These are phyloP conservation scores for Trichoderma endophyticum DNA, from an alignment of 2,329 filamentous ascomycete genomes.

Conservation along the genomic window DNA sequence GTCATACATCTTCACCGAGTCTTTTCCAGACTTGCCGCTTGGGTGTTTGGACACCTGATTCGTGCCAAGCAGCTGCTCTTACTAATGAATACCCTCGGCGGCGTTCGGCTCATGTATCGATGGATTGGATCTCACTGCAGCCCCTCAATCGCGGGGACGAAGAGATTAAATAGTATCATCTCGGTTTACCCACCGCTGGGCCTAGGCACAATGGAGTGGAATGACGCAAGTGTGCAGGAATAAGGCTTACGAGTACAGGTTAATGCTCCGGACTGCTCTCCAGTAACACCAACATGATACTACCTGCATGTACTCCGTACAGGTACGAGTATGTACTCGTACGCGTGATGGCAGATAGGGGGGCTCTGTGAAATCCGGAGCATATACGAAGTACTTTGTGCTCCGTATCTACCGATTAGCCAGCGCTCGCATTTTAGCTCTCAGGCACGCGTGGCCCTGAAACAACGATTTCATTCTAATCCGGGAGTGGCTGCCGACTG, in stretches of 20 bases:
- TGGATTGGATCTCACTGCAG: background rate
- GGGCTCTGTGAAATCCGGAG: background rate
- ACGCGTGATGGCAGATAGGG: background rate
- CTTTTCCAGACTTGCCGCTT: background rate
- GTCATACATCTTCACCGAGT: background rate
- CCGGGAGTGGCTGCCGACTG: constrained; percentile 12
- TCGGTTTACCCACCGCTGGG: background rate
- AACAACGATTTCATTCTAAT: background rate
- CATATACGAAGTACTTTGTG: background rate
- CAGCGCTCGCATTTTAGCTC: background rate
- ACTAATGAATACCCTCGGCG: background rate
- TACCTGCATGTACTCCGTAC: background rate
- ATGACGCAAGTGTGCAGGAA: constrained; percentile 14
- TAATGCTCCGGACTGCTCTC: background rate
- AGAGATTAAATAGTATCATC: background rate
- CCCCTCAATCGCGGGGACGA: constrained; percentile 6
- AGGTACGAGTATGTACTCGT: background rate
- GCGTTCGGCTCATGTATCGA: background rate
- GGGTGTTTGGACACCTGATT: background rate
- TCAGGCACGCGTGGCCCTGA: background rate
- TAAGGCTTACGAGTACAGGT: background rate
- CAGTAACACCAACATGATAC: background rate
- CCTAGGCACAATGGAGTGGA: background rate
- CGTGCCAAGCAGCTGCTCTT: background rate
- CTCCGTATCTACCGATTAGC: background rate